phyloP scores from a whole-genome alignment of 2,329 filamentous ascomycete species.

The Fusarium tjaetaba region DNA sequence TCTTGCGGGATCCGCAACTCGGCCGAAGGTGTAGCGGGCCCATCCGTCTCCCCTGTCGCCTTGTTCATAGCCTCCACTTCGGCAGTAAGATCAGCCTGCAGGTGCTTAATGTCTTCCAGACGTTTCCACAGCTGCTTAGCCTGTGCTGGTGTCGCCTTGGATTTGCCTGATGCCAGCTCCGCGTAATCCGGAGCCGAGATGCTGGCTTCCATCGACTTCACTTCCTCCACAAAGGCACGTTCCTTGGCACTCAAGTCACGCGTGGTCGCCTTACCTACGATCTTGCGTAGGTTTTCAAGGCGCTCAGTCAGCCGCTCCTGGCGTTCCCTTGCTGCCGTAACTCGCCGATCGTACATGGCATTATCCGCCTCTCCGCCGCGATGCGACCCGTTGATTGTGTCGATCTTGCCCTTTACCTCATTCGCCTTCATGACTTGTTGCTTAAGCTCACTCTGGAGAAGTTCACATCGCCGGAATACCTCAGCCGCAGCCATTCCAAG shows the following conservation, averaged over 20 bases:
- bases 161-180: slow-evolving; percentile 46
- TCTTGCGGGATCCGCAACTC: slow-evolving; percentile 67
- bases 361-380: slow-evolving; percentile 63
- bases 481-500: slow-evolving; percentile 77
- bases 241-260: slow-evolving; percentile 58
- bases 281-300: slow-evolving; percentile 66
- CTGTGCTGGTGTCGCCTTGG: slow-evolving; percentile 39
- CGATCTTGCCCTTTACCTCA: slow-evolving; percentile 72
- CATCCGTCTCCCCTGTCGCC: slow-evolving; percentile 39
- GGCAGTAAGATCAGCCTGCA: slow-evolving; percentile 63
- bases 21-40: slow-evolving; percentile 45
- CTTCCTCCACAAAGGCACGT: slow-evolving; percentile 57
- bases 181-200: slow-evolving; percentile 51
- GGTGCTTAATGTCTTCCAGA: slow-evolving; percentile 64
- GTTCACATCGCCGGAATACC: slow-evolving; percentile 75
- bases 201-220: slow-evolving; percentile 64
- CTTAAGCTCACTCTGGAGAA: slow-evolving; percentile 72
- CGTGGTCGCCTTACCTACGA: slow-evolving; percentile 53
- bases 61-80: slow-evolving; percentile 60
- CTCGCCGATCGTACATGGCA: slow-evolving; percentile 67
- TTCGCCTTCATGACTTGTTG: slow-evolving; percentile 74
- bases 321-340: slow-evolving; percentile 63
- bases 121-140: slow-evolving; percentile 65
- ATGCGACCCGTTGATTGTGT: slow-evolving; percentile 64
- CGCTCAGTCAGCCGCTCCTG: slow-evolving; percentile 67